These are phyloP conservation scores for Sporothrix brunneoviolacea DNA, from an alignment of 2,329 filamentous ascomycete species.

Conservation along the genomic window DNA sequence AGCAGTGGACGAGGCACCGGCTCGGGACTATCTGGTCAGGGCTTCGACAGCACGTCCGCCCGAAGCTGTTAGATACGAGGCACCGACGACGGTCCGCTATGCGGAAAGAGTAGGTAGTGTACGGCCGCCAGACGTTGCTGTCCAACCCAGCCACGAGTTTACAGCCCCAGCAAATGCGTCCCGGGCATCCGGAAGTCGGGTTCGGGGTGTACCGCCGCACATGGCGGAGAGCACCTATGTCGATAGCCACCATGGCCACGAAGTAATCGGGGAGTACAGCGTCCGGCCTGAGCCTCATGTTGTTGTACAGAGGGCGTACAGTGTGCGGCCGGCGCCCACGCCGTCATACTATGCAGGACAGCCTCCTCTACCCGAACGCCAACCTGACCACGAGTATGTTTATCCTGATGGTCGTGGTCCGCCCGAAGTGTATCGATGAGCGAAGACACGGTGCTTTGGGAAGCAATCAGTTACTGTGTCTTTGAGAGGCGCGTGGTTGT, in stretches of 20 bases:
- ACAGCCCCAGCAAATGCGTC: no score
- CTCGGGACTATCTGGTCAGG: conserved; percentile 48
- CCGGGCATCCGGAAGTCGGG: background rate
- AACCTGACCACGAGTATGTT: conserved; percentile 34
- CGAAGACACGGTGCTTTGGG: no score
- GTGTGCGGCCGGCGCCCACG: conserved; percentile 24
- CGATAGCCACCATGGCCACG: background rate
- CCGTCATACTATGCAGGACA: conserved; percentile 15
- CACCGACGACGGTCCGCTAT: conserved; percentile 20
- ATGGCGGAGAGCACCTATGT: background rate
- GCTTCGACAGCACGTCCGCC: conserved; percentile 49
- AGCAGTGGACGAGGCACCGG: conserved; percentile 25
- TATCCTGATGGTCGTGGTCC: conserved; percentile 34
- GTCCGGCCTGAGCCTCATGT: conserved; percentile 26
- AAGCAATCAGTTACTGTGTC: no score
- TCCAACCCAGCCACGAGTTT: conserved; percentile 6
- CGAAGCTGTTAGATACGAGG: conserved; percentile 25
- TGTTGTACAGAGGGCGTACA: conserved; percentile 32
- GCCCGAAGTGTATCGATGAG: conserved; percentile 14
- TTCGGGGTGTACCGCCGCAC: background rate
- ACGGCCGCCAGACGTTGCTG: conserved; percentile 35
- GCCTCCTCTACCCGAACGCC: background rate
- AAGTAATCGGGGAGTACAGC: conserved; percentile 10
- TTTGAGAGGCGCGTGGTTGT: background rate
- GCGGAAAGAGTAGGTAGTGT: conserved; percentile 43